Conservation (phyloP, 1,139 yeast species). For the Yamadazyma atlantica region DNA sequence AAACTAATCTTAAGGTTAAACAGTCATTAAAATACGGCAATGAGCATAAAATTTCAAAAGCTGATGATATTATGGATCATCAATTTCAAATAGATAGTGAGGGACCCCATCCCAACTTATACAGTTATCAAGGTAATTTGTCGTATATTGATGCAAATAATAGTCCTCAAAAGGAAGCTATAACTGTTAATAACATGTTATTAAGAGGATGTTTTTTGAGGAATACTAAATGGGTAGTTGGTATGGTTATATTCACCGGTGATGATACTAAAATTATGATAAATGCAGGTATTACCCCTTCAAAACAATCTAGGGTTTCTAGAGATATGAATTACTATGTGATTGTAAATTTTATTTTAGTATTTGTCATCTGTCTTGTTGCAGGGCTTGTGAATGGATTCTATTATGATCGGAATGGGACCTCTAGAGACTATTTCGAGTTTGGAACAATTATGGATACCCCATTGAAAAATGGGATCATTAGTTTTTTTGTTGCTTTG, state of each 20-base stretch:
- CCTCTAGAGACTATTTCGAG: slow-evolving; percentile 47
- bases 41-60: slow-evolving; percentile 32
- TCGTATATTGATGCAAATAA: slow-evolving; percentile 28
- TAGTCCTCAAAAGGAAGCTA: slow-evolving; percentile 35
- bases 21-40: slow-evolving; percentile 46
- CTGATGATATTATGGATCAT: slow-evolving; percentile 43
- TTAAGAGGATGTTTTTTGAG: slow-evolving; percentile 54
- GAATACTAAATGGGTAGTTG: slow-evolving; percentile 57
- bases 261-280: slow-evolving; percentile 57
- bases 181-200: slow-evolving; percentile 48
- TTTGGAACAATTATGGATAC: slow-evolving; percentile 52
- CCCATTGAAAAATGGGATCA: slow-evolving; percentile 52
- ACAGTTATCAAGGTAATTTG: slow-evolving; percentile 55
- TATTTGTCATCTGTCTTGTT: slow-evolving; percentile 52
- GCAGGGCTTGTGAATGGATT: slow-evolving; percentile 54
- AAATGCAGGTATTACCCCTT: slow-evolving; percentile 58
- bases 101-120: slow-evolving; percentile 56
- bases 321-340: slow-evolving; percentile 53
- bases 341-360: slow-evolving; percentile 43
- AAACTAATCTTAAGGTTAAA: slow-evolving; percentile 57
- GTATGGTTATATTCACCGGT: slow-evolving; percentile 54
- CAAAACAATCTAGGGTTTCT: slow-evolving; percentile 54
- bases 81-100: slow-evolving; percentile 50
- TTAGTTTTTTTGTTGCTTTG: slow-evolving; percentile 51
- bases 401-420: slow-evolving; percentile 32